phyloP scores from a whole-genome alignment of 1,139 yeast species.

The Blastobotrys persicus region DNA sequence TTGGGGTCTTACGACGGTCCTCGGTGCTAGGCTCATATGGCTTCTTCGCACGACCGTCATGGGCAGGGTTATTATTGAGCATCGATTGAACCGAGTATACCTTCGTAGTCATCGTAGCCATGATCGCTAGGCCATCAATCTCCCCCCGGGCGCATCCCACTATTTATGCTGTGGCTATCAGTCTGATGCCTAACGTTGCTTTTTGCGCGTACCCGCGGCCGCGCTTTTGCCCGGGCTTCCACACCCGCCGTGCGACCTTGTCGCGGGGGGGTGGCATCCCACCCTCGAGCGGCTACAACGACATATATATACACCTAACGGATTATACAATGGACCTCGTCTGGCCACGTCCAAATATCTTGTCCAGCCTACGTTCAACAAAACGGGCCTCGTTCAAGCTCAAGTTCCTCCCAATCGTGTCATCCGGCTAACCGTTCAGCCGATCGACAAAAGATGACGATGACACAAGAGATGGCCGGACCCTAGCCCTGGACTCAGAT shows the following conservation, averaged over 20 bases:
- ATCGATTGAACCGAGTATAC: slow-evolving; percentile 1
- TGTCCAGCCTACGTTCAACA: too few species aligned
- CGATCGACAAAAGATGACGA: neutral
- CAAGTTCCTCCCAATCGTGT: too few species aligned
- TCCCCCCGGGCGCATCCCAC: neutral
- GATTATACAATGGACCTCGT: too few species aligned
- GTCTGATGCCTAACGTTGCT: neutral
- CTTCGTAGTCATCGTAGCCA: neutral
- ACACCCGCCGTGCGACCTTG: neutral
- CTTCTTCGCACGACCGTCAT: neutral
- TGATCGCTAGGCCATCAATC: too few species aligned
- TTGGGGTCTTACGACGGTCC: slow-evolving; percentile 47
- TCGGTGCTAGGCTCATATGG: neutral
- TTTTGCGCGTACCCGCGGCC: neutral
- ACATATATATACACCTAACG: too few species aligned
- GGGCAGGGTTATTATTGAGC: neutral
- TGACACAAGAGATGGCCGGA: too few species aligned
- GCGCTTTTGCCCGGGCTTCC: neutral
- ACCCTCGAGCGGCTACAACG: too few species aligned
- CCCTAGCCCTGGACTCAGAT: too few species aligned
- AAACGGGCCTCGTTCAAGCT: too few species aligned
- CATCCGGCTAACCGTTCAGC: neutral
- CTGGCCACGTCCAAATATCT: too few species aligned
- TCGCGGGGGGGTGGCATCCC: too few species aligned
- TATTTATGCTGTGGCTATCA: neutral